Evolutionary conservation across 306 rosid genomes (phyloP).

Genomic region (Vigna unguiculata): DNA sequence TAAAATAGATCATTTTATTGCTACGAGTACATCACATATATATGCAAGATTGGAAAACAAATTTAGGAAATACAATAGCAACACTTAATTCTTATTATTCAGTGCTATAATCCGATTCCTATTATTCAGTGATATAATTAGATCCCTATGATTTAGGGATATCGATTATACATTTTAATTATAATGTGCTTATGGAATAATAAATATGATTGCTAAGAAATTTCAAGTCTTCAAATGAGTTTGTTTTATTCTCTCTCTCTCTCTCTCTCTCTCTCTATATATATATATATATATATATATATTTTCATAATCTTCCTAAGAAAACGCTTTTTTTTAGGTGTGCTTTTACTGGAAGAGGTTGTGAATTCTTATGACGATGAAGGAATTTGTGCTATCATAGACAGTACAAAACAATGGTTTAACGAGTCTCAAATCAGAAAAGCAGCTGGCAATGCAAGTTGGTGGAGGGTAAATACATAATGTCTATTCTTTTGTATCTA

Average conservation of each 20-base stretch:
- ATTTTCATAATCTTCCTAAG: slow-evolving; percentile 6
- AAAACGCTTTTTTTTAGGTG: slow-evolving; percentile 60
- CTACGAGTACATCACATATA: too few relatives aligned
- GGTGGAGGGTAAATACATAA: slow-evolving; percentile 88
- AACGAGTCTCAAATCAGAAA: slow-evolving; percentile 74
- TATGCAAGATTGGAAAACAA: too few relatives aligned
- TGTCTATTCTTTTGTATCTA: slow-evolving; percentile 33
- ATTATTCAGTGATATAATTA: too few relatives aligned
- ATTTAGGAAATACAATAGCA: too few relatives aligned
- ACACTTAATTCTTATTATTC: too few relatives aligned
- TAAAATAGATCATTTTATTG: too few relatives aligned
- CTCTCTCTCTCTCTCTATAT: too few relatives aligned
- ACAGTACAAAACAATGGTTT: slow-evolving; percentile 69
- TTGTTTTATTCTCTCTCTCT: slow-evolving; percentile 12
- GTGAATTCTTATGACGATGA: slow-evolving; percentile 63
- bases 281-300: too few relatives aligned
- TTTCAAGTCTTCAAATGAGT: not conserved
- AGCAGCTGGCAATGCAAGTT: slow-evolving; percentile 66
- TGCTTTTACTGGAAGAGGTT: slow-evolving; percentile 87
- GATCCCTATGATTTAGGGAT: too few relatives aligned
- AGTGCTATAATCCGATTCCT: too few relatives aligned
- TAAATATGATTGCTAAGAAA: not conserved
- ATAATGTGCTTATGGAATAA: too few relatives aligned
- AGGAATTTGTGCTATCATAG: slow-evolving; percentile 72
- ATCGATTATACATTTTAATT: too few relatives aligned